These are phyloP conservation scores for Puccinia coronata DNA, from an alignment of 1,284 basidiomycete species.

Conservation along the genomic window DNA sequence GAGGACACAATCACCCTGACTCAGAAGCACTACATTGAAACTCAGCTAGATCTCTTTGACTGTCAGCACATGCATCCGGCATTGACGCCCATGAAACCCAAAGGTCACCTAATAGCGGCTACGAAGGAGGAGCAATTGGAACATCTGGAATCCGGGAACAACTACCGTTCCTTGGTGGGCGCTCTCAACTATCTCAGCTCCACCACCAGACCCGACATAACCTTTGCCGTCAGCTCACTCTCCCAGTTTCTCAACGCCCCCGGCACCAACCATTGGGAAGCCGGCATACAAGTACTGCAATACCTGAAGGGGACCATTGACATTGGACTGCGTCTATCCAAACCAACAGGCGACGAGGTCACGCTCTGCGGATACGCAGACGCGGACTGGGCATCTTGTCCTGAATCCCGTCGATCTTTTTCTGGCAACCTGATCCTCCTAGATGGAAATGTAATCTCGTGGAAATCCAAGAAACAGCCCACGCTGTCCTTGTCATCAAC, in stretches of 20 bases:
- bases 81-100: neutral
- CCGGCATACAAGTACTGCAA: neutral
- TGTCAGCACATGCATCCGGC: neutral
- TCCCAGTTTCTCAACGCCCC: neutral
- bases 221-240: neutral
- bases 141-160: neutral
- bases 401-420: slow-evolving; percentile 57
- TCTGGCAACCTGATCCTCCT: slow-evolving; percentile 60
- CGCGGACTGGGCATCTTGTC: slow-evolving; percentile 60
- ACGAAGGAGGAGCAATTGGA: too few relatives aligned
- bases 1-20: neutral
- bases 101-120: too few relatives aligned
- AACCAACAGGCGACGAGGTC: slow-evolving; percentile 46
- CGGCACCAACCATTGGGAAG: neutral
- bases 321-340: slow-evolving; percentile 57
- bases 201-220: neutral
- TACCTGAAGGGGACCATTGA: slow-evolving; percentile 50
- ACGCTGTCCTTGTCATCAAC: slow-evolving; percentile 59
- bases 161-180: neutral
- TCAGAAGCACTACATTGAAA: slow-evolving; percentile 1
- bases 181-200: neutral
- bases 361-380: slow-evolving; percentile 61
- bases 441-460: slow-evolving; percentile 58
- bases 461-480: slow-evolving; percentile 60
- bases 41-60: neutral